Percentiles rank a stretch among this genome's conserved stretches.
Evolutionary conservation across 352 stramenopile species (phyloP).

Genomic region (Phytophthora ohioensis): DNA sequence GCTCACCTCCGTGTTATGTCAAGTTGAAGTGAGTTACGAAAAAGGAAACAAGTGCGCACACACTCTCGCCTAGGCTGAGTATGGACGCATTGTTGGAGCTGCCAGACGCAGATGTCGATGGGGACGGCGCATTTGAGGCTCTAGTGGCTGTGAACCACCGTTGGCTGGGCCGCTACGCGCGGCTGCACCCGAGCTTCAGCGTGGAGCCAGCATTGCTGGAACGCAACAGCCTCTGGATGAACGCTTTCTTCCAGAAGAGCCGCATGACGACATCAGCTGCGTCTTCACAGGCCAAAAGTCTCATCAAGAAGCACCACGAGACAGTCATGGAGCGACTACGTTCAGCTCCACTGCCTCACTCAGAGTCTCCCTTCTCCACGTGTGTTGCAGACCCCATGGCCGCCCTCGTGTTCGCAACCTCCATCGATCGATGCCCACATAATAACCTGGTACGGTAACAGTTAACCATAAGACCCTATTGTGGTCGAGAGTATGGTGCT

Average conservation of each 20-base stretch:
- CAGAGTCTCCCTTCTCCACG: slow-evolving; percentile 63
- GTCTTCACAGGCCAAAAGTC: slow-evolving; percentile 62
- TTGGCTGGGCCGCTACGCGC: slow-evolving; percentile 73
- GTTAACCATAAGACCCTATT: neutral
- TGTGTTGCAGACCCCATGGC: slow-evolving; percentile 63
- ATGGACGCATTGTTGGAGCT: slow-evolving; percentile 41
- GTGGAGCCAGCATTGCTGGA: slow-evolving; percentile 65
- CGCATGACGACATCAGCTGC: slow-evolving; percentile 71
- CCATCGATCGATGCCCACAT: slow-evolving; percentile 68
- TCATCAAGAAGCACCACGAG: slow-evolving; percentile 66
- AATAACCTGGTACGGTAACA: slow-evolving; percentile 55
- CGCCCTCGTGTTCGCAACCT: slow-evolving; percentile 70
- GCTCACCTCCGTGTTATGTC: slow-evolving; percentile 10
- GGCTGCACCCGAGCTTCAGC: slow-evolving; percentile 62
- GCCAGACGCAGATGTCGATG: slow-evolving; percentile 39
- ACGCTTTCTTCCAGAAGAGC: slow-evolving; percentile 83
- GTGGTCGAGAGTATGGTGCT: no score
- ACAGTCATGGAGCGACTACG: slow-evolving; percentile 51
- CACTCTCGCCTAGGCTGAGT: neutral
- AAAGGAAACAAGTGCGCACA: no score
- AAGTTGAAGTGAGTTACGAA: slow-evolving; percentile 22
- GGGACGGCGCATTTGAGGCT: slow-evolving; percentile 49
- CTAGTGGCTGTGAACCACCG: slow-evolving; percentile 70
- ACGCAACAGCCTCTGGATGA: slow-evolving; percentile 84
- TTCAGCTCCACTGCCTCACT: slow-evolving; percentile 39